Conservation (phyloP, 2,329 filamentous ascomycete genomes). For the Aspergillus tubingensis region DNA sequence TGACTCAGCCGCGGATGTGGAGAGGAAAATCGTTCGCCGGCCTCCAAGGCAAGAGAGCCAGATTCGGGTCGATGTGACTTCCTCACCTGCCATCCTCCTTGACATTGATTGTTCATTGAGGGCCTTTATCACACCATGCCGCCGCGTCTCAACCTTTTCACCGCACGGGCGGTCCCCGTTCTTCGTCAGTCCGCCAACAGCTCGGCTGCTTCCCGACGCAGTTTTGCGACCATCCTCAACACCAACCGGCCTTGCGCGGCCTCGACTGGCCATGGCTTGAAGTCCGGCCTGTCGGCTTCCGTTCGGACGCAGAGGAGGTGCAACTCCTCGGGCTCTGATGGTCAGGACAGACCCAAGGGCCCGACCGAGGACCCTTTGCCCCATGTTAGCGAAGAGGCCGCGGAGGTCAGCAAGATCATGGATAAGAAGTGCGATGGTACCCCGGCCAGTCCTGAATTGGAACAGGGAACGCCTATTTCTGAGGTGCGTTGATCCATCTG, state of each 20-base stretch:
- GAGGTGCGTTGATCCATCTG: constrained; percentile 51
- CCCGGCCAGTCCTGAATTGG: constrained; percentile 58
- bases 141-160: constrained; percentile 55
- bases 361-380: constrained; percentile 57
- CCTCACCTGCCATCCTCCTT: background rate
- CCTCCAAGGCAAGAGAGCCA: constrained; percentile 4
- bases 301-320: constrained; percentile 31
- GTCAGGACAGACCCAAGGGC: constrained; percentile 37
- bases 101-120: constrained; percentile 1
- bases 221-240: constrained; percentile 25
- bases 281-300: constrained; percentile 20
- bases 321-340: constrained; percentile 38
- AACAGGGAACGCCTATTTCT: constrained; percentile 66
- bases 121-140: constrained; percentile 49
- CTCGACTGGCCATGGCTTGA: constrained; percentile 17
- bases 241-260: constrained; percentile 21
- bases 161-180: constrained; percentile 34
- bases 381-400: constrained; percentile 67
- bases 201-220: constrained; percentile 21
- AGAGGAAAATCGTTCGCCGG: constrained; percentile 30
- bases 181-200: constrained; percentile 31
- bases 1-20: constrained; percentile 24
- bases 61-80: constrained; percentile 2
- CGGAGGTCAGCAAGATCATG: constrained; percentile 59
- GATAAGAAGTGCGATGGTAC: constrained; percentile 48